These are phyloP conservation scores for Ophiostoma populinum DNA, from an alignment of 2,329 filamentous ascomycete species.

Conservation along the genomic window DNA sequence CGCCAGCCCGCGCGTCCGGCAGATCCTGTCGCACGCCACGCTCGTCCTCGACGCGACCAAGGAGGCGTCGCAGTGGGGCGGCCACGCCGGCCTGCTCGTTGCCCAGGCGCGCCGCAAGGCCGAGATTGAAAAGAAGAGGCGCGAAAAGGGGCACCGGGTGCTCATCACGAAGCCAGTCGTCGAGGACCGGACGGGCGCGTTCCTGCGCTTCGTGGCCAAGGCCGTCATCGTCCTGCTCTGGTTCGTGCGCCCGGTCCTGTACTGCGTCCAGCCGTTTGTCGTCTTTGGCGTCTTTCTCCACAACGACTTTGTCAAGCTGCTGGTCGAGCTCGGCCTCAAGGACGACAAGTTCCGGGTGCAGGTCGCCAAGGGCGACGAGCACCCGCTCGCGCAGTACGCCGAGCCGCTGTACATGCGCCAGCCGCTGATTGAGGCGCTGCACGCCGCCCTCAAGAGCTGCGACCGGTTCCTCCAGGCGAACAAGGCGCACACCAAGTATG, in stretches of 20 bases:
- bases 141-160: too few species aligned
- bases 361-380: background rate
- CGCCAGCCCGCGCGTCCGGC: background rate
- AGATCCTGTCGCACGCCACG: background rate
- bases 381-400: background rate
- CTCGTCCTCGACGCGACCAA: constrained; percentile 19
- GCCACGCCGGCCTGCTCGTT: background rate
- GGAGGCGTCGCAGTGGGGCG: background rate
- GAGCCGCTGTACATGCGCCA: background rate
- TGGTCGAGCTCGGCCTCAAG: background rate
- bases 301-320: background rate
- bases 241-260: background rate
- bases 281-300: background rate
- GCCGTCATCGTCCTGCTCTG: background rate
- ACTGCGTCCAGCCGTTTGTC: background rate
- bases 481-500: constrained; percentile 23
- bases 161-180: too few species aligned
- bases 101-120: background rate
- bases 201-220: background rate
- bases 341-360: background rate
- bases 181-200: background rate
- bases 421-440: constrained; percentile 15
- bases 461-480: constrained; percentile 22
- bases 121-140: background rate
- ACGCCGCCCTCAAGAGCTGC: constrained; percentile 23